Base-by-base conservation (phyloP, 2,329 filamentous ascomycete species). In the Verticillium zaregamsianum region DNA sequence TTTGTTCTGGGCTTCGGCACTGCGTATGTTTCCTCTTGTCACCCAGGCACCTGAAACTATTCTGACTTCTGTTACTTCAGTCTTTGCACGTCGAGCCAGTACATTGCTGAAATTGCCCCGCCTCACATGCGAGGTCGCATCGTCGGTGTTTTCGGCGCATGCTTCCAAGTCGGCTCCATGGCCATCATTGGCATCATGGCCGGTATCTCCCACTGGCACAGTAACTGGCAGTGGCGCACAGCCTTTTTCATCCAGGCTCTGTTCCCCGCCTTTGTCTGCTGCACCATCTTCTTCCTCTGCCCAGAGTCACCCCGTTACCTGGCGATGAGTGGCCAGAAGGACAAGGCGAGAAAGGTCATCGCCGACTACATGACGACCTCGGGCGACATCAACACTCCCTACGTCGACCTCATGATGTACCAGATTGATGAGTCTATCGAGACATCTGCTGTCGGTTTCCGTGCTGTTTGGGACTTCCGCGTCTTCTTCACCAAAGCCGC, bases 1-100 rank as follows among this genome's bases (percentile, higher is more conserved):
- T 85, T 86, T 65, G 70, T 86, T 4, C 79, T 86, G 0, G 84
- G 84, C 20, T 86, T 86, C 59, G 78, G 78, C 67, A 76, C 66
- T 55, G 68, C 70, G 45, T 52, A 14, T 23, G 45, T 52, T 5
- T 23, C 20, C 20, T 5, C 23, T 52, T 25, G 2, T 14, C 45
- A 14, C 5, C 28, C 28, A 4, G 20, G 25, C 12, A 14, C 17
- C 14, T 15, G 14, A 7, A 5, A 15, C 8, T 3, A 12, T 20
- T 5, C n/a, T 52, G 11, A 52, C 20, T 12, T 20, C 20, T 5
- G 39, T 9, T 17, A 4, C n/a, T 17, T 3, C 45, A 52, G 45
- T 0, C 66, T 71, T 33, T 70, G 68, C 55, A 69, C 68, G 3
- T 68, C 69, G 6, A 66, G 69, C 0, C 70, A 71, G 57, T 71